Base-by-base conservation (phyloP, 768 basidiomycete genomes). In the Sarcomyxa edulis region DNA sequence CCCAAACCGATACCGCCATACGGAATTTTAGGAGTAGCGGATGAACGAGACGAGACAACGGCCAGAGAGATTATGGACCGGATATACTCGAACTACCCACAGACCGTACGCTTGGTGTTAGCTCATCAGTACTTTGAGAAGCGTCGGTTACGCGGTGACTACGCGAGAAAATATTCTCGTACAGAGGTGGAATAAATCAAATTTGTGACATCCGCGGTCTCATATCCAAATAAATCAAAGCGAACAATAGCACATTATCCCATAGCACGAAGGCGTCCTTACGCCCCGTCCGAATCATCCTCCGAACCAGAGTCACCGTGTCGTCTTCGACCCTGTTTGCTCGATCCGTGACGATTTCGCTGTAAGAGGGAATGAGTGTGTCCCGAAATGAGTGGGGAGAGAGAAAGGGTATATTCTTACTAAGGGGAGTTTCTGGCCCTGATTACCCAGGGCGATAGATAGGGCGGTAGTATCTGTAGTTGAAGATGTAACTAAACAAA, bases 371-470 rank as follows among this genome's bases (percentile, higher is more conserved):
- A 39, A 55, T 48, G 28, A 39, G 40, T n/a, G n/a, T 52, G 31
- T 42, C 29, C 30, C 41, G 49, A 53, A 39, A 42, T 40, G 32
- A 24, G 29, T 38, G 39, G 37, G 48, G 49, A 47, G 55, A 26
- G 25, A 30, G 38, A 37, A 37, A 28, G 32, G 27, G 18, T 28
- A 2, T 30, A 47, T 30, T 23, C 79, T 56, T 58, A 90, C 88
- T 72, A 90, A 58, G 34, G 88, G 89, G 42, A 92, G 68, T 59
- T 91, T 90, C 66, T 91, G 86, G 21, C 88, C 88, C 71, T 92
- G 88, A 55, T 85, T 90, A 30, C 85, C 87, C 52, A 92, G 81
- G 16, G 88, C 86, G 43, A 89, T 89, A 32, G 88, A 92, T 25
- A 92, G 71, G 7, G 88, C 82, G 30, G 89, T 92, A n/a, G 88